Conservation (phyloP, 805 yeast genomes). For the Metschnikowia corniflorae region DNA sequence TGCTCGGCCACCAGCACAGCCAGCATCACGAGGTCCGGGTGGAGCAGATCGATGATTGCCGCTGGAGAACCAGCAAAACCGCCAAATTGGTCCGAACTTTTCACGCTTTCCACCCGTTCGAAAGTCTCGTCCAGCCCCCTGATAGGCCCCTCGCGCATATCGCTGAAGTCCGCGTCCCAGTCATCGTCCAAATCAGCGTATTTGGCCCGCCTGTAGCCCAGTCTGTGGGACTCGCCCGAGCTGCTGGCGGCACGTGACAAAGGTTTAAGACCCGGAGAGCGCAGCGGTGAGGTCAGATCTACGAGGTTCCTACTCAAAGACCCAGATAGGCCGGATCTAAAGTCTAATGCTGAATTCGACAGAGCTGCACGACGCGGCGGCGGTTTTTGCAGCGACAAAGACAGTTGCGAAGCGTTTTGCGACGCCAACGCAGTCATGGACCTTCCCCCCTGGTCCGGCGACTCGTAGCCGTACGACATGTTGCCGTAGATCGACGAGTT, state of each 20-base stretch:
- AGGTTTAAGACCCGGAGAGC: slow-evolving; percentile 1
- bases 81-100: background rate
- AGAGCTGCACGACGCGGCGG: slow-evolving; percentile 1
- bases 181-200: slow-evolving; percentile 83
- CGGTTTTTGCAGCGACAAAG: background rate
- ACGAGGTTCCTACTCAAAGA: background rate
- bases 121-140: background rate
- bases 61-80: slow-evolving; percentile 14
- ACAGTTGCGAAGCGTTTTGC: background rate
- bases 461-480: slow-evolving; percentile 25
- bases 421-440: background rate
- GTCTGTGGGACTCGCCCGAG: slow-evolving; percentile 6
- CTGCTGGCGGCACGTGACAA: slow-evolving; percentile 7
- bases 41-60: slow-evolving; percentile 29
- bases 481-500: slow-evolving; percentile 40
- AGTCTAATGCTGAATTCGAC: slow-evolving; percentile 3
- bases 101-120: background rate
- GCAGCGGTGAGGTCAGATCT: background rate
- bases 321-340: background rate
- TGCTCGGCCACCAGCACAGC: slow-evolving; percentile 7
- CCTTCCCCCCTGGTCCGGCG: slow-evolving; percentile 17
- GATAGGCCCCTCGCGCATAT: slow-evolving; percentile 22
- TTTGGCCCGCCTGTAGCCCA: slow-evolving; percentile 15
- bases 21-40: slow-evolving; percentile 37
- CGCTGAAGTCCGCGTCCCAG: slow-evolving; percentile 77